These are phyloP conservation scores for Artemisia tridentata DNA, from an alignment of 129 eudicot genomes.

Conservation along the genomic window DNA sequence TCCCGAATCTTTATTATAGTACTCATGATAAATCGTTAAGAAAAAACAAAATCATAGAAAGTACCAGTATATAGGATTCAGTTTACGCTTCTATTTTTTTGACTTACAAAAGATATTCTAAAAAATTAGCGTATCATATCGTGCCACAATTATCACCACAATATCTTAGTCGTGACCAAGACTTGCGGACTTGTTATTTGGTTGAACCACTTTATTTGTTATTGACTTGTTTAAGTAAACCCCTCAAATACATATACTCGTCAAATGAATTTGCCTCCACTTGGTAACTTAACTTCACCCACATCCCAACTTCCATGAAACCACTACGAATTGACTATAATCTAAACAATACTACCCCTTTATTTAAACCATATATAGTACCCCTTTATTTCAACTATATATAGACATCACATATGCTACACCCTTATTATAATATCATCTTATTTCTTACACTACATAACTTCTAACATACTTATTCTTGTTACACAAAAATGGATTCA, in stretches of 20 bases:
- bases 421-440: background rate
- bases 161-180: constrained; percentile 25
- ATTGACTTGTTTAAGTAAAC: constrained; percentile 32
- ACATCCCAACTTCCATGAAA: constrained; percentile 40
- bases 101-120: background rate
- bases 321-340: constrained; percentile 31
- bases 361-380: constrained; percentile 21
- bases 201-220: constrained; percentile 26
- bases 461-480: background rate
- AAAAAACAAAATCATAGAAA: no score
- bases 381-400: constrained; percentile 18
- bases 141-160: constrained; percentile 23
- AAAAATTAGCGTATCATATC: background rate
- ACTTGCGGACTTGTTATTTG: constrained; percentile 36
- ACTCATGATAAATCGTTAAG: no score
- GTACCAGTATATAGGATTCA: no score
- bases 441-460: background rate
- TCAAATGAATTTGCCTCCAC: constrained; percentile 22
- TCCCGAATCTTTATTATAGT: no score
- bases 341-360: background rate
- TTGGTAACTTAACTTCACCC: constrained; percentile 32
- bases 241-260: background rate
- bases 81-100: no score
- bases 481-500: constrained; percentile 22
- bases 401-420: background rate